Evolutionary conservation across 2,329 filamentous ascomycete species (phyloP).

Genomic region (Monilinia fructigena): DNA sequence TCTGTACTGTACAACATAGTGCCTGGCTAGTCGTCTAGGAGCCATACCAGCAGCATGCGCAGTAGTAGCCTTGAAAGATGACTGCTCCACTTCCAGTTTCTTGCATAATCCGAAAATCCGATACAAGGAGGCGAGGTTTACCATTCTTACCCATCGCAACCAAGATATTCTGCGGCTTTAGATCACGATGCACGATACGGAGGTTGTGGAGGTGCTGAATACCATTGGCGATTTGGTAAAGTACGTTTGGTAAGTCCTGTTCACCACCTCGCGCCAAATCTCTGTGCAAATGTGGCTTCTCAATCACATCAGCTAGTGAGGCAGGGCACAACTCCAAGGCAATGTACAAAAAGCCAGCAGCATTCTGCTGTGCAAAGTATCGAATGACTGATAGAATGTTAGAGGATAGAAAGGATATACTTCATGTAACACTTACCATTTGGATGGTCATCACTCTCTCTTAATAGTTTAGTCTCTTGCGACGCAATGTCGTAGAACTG

Average conservation of each 20-base stretch:
- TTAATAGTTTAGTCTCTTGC: conserved; percentile 84
- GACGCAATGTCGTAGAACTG: conserved; percentile 95
- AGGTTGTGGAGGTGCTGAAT: conserved; percentile 85
- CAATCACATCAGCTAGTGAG: conserved; percentile 86
- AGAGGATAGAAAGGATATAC: conserved; percentile 27
- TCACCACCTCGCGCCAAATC: conserved; percentile 71
- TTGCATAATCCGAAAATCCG: conserved; percentile 98
- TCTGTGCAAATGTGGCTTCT: conserved; percentile 66
- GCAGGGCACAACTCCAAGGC: conserved; percentile 92
- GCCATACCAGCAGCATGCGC: conserved; percentile 90
- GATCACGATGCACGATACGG: conserved; percentile 92
- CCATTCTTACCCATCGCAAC: conserved; percentile 71
- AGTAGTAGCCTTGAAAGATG: conserved; percentile 90
- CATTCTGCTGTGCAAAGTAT: conserved; percentile 89
- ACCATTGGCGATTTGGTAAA: conserved; percentile 88
- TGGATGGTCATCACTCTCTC: conserved; percentile 92
- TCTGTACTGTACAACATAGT: conserved; percentile 52
- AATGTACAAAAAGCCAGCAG: conserved; percentile 91
- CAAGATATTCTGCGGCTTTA: conserved; percentile 97
- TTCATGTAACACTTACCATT: conserved; percentile 57
- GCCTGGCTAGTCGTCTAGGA: conserved; percentile 69
- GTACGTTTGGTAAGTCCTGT: conserved; percentile 71
- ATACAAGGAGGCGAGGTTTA: conserved; percentile 83
- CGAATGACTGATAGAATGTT: conserved; percentile 67
- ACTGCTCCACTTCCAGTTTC: conserved; percentile 91